phyloP scores from a whole-genome alignment of 495 filamentous ascomycete species.

The Talaromyces proteolyticus region DNA sequence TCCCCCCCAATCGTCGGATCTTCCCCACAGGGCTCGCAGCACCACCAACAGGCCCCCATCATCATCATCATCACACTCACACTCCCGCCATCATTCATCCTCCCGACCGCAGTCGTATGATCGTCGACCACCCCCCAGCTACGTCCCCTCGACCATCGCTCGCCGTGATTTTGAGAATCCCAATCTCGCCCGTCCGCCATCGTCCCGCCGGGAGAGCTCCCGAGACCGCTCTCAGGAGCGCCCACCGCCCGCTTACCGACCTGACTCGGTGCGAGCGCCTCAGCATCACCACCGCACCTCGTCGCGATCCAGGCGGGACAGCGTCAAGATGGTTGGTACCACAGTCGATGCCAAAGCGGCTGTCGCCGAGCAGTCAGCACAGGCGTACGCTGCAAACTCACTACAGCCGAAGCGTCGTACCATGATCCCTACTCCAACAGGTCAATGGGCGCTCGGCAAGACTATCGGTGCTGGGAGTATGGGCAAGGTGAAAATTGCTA shows the following conservation, averaged over 20 bases:
- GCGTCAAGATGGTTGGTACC: slow-evolving; percentile 49
- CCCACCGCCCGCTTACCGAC: slow-evolving; percentile 39
- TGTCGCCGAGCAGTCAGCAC: slow-evolving; percentile 32
- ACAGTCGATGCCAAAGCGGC: slow-evolving; percentile 32
- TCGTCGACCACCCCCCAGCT: slow-evolving; percentile 42
- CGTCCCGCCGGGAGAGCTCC: slow-evolving; percentile 49
- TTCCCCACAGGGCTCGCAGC: slow-evolving; percentile 53
- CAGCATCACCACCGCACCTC: slow-evolving; percentile 37
- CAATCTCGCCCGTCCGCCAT: slow-evolving; percentile 39
- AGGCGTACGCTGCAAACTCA: slow-evolving; percentile 29
- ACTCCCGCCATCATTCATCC: slow-evolving; percentile 5
- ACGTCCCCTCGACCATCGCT: slow-evolving; percentile 45
- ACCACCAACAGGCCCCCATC: slow-evolving; percentile 39
- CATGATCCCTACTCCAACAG: slow-evolving; percentile 75
- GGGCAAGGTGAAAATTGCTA: slow-evolving; percentile 89
- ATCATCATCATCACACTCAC: slow-evolving; percentile 20
- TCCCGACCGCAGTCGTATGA: slow-evolving; percentile 48
- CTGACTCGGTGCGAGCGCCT: slow-evolving; percentile 41
- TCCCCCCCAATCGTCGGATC: slow-evolving; percentile 35
- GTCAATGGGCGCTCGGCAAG: slow-evolving; percentile 90
- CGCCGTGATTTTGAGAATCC: slow-evolving; percentile 53
- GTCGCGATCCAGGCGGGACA: slow-evolving; percentile 42
- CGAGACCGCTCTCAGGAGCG: slow-evolving; percentile 45
- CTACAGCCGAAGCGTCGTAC: slow-evolving; percentile 64
- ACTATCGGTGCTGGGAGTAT: slow-evolving; percentile 97